These are phyloP conservation scores for Durusdinium trenchii DNA, from an alignment of 73 alveolate species.

Conservation along the genomic window DNA sequence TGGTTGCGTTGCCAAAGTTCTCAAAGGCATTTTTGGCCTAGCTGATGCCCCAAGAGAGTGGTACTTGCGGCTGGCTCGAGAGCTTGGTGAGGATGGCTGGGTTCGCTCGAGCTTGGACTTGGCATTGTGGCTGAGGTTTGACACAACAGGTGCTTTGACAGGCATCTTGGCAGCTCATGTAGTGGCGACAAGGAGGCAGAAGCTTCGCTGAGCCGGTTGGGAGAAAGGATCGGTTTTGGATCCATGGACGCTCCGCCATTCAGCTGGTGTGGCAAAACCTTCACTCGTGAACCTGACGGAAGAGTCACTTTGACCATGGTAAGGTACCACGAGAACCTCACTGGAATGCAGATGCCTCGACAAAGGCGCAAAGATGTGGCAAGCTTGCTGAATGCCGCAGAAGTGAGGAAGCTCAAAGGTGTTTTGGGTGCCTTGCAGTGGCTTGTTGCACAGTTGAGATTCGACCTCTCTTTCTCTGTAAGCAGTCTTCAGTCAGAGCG, in stretches of 20 bases:
- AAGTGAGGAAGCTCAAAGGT: neutral
- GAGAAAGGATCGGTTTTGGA: slow-evolving; percentile 19
- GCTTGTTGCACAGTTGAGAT: slow-evolving; percentile 35
- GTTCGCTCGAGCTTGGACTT: neutral
- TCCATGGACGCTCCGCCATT: neutral
- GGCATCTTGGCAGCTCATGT: slow-evolving; percentile 21
- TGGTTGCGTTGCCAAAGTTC: neutral
- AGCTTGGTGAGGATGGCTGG: neutral
- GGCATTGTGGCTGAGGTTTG: neutral
- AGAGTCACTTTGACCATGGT: neutral
- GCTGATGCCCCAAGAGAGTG: slow-evolving; percentile 4
- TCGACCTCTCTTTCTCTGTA: slow-evolving; percentile 1
- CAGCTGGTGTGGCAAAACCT: slow-evolving; percentile 45
- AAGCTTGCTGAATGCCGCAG: neutral
- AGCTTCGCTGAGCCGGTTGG: neutral
- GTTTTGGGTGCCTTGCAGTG: slow-evolving; percentile 34
- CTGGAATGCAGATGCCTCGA: neutral
- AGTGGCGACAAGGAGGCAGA: neutral
- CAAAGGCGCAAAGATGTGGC: neutral
- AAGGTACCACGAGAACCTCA: slow-evolving; percentile 17
- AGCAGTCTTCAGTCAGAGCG: neutral
- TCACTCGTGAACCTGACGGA: neutral
- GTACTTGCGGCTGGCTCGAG: neutral
- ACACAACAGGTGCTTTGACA: neutral
- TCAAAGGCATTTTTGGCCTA: slow-evolving; percentile 27